Evolutionary conservation across 768 basidiomycete species (phyloP), one percentile per base, ranked within the genome.

Genomic region (Daedalea quercina): DNA sequence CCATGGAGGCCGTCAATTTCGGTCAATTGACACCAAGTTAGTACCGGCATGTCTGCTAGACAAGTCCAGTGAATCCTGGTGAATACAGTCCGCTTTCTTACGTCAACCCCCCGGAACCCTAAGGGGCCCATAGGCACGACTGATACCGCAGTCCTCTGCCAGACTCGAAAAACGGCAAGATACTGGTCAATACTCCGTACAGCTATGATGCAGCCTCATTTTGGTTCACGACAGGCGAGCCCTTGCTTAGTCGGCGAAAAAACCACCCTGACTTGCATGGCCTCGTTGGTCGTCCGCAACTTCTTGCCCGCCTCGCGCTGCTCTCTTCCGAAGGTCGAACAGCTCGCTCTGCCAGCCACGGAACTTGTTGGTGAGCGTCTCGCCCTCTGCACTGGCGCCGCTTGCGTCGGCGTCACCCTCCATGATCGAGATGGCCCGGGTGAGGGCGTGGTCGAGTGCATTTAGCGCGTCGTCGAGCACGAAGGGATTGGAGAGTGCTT

Each of bases 401-500:
- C 67, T 66, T 3, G 68, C 64, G 19, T 50, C 59, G 54, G 71
- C 70, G 59, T 81, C 77, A 26, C 67, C 66, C 59, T 76, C 70
- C 11, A 81, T 65, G 22, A 74, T 70, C 1, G 61, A 53, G 40
- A 79, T 76, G 37, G 76, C 66, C 17, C 77, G 71, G 11, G 63
- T 58, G 47, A 79, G 65, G 2, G 75, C 69, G 47, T 65, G 59
- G 55, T 78, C 77, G 37, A 79, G 69, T 44, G 73, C 75, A 43
- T 69, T 58, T 26, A 80, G 61, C 2, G 73, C 71, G 26, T 64
- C 65, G 26, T 70, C 63, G 64, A 79, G 73, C 3, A 77, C 66
- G 57, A 69, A 78, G 1, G 78, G 74, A 55, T 79, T 81, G 19
- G 76, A 75, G 11, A 75, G 65, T 42, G 66, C 67, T 23, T 62